A percentile compares a stretch with the other conserved stretches of the same genome.
phyloP scores from a whole-genome alignment of 345 rosid genomes.

The Lepidium africanum region DNA sequence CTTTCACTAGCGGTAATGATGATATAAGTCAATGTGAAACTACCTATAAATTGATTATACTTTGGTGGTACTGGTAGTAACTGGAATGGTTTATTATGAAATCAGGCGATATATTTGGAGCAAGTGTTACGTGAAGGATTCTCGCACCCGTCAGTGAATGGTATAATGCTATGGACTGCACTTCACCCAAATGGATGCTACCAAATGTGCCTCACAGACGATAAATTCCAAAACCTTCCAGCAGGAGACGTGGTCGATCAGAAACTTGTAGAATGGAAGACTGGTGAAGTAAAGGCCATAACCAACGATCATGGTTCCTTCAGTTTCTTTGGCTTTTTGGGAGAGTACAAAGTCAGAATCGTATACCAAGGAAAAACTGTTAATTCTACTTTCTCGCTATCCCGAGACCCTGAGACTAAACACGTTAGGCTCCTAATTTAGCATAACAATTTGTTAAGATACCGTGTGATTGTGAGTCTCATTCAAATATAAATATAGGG shows the following conservation, averaged over 20 bases:
- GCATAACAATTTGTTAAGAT: background rate
- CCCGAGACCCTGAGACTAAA: constrained; percentile 44
- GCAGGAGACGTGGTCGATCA: constrained; percentile 67
- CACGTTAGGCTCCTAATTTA: constrained; percentile 40
- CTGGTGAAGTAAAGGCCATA: constrained; percentile 24
- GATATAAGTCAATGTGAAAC: background rate
- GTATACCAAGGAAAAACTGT: constrained; percentile 27
- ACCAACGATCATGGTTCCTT: constrained; percentile 58
- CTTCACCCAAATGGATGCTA: constrained; percentile 72
- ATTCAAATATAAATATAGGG: background rate
- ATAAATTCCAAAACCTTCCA: constrained; percentile 49
- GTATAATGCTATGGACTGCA: constrained; percentile 88
- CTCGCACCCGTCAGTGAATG: constrained; percentile 73
- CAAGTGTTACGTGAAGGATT: constrained; percentile 80
- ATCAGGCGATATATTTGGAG: constrained; percentile 56
- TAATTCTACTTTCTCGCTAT: constrained; percentile 44
- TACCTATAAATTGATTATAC: background rate
- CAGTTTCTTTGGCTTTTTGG: constrained; percentile 59
- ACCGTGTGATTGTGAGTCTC: background rate
- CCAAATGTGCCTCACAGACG: constrained; percentile 73
- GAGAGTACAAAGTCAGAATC: constrained; percentile 47
- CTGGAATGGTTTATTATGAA: background rate
- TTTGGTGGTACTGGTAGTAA: background rate
- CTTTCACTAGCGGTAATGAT: too few relatives aligned
- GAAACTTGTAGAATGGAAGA: constrained; percentile 56